Evolutionary conservation across 805 yeast genomes (phyloP).

Genomic region (Ogataea philodendri): DNA sequence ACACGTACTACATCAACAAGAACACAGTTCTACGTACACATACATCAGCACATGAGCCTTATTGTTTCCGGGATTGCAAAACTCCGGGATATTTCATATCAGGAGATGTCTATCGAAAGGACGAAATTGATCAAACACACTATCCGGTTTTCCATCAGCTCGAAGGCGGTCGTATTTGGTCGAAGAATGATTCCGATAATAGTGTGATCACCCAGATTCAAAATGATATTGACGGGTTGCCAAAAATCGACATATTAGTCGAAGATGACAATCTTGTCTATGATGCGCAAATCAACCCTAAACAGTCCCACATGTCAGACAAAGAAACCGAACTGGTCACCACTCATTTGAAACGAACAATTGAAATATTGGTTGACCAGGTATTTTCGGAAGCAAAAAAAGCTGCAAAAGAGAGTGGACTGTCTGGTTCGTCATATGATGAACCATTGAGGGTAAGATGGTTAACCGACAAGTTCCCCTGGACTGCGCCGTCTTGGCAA

Average conservation of each 20-base stretch:
- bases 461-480: slow-evolving; percentile 95
- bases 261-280: slow-evolving; percentile 67
- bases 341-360: slow-evolving; percentile 77
- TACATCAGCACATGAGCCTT: slow-evolving; percentile 94
- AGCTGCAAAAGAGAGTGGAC: slow-evolving; percentile 60
- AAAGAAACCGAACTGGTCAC: slow-evolving; percentile 67
- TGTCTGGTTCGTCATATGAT: slow-evolving; percentile 56
- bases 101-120: slow-evolving; percentile 95
- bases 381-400: slow-evolving; percentile 72
- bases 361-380: slow-evolving; percentile 78
- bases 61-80: slow-evolving; percentile 63
- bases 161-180: slow-evolving; percentile 95
- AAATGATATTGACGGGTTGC: slow-evolving; percentile 61
- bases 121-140: slow-evolving; percentile 92
- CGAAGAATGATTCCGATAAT: slow-evolving; percentile 40
- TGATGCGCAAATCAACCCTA: slow-evolving; percentile 63
- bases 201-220: slow-evolving; percentile 45
- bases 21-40: slow-evolving; percentile 80
- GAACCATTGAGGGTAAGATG: slow-evolving; percentile 86
- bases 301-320: slow-evolving; percentile 72
- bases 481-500: slow-evolving; percentile 99
- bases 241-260: slow-evolving; percentile 67
- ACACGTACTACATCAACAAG: slow-evolving; percentile 85
- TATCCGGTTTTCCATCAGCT: slow-evolving; percentile 97
- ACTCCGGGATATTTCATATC: slow-evolving; percentile 89